Percentiles rank a stretch among this genome's conserved stretches.
Conservation (phyloP, 768 basidiomycete genomes). For the Postia placenta region DNA sequence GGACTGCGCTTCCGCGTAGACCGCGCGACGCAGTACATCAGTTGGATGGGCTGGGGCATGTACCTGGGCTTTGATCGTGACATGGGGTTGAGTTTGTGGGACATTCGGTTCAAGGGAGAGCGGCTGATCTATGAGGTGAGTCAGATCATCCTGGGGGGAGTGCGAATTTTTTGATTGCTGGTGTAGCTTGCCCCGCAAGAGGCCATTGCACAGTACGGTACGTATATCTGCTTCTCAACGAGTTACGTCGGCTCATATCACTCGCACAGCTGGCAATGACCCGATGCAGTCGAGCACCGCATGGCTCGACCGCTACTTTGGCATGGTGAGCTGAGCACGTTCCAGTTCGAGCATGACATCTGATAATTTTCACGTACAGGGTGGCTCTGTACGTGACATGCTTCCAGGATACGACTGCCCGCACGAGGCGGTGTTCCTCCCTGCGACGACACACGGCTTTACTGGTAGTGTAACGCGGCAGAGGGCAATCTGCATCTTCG, state of each 20-base stretch:
- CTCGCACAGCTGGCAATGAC: conserved; percentile 44
- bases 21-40: conserved; percentile 43
- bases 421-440: conserved; percentile 51
- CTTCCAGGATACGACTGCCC: conserved; percentile 68
- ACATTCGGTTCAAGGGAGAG: conserved; percentile 50
- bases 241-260: neutral
- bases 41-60: conserved; percentile 64
- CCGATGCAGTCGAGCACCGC: conserved; percentile 56
- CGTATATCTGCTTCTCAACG: conserved; percentile 5
- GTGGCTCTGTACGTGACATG: conserved; percentile 47
- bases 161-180: neutral
- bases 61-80: conserved; percentile 60
- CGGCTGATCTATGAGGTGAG: conserved; percentile 56
- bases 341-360: neutral
- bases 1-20: conserved; percentile 56
- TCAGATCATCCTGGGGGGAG: neutral
- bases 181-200: conserved; percentile 53
- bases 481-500: conserved; percentile 61
- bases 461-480: conserved; percentile 38
- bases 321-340: conserved; percentile 36
- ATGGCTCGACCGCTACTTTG: conserved; percentile 59
- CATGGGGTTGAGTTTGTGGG: conserved; percentile 60
- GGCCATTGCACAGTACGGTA: conserved; percentile 55
- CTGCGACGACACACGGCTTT: conserved; percentile 46
- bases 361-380: conserved; percentile 18